Evolutionary conservation across 495 filamentous ascomycete genomes (phyloP).

Genomic region (Neurospora sublineolata): DNA sequence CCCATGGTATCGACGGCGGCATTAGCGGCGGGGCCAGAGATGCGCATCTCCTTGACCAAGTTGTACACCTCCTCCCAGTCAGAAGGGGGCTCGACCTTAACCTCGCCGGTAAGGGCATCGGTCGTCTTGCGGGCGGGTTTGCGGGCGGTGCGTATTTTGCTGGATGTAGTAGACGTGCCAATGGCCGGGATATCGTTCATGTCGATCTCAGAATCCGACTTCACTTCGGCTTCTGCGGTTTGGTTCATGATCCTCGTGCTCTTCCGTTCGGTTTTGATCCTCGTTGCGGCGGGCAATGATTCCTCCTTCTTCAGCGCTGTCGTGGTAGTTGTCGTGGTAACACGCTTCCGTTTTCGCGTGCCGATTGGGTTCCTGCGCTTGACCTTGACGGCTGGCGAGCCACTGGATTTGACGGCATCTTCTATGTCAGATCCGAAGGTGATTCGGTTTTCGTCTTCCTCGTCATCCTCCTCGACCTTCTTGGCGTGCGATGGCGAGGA

Average conservation of each 20-base stretch:
- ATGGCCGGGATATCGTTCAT: constrained; percentile 4
- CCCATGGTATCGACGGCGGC: constrained; percentile 98
- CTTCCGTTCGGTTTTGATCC: constrained; percentile 3
- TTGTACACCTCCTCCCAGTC: constrained; percentile 81
- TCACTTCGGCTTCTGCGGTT: constrained; percentile 5
- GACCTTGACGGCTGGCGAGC: not conserved
- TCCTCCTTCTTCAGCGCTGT: constrained; percentile 1
- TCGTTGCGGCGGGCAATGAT: not conserved
- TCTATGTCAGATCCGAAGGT: constrained; percentile 46
- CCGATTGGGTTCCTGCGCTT: not conserved
- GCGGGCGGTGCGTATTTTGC: constrained; percentile 24
- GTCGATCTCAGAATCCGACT: constrained; percentile 4
- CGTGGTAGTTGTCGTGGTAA: constrained; percentile 16
- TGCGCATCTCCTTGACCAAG: constrained; percentile 67
- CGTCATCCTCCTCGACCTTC: constrained; percentile 18
- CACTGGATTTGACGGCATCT: constrained; percentile 38
- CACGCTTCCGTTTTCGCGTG: constrained; percentile 43
- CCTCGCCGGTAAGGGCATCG: constrained; percentile 40
- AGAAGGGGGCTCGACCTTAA: constrained; percentile 52
- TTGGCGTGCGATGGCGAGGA: not conserved
- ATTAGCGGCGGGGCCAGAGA: constrained; percentile 42
- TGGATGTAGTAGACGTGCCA: not conserved
- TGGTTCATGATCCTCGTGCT: constrained; percentile 5
- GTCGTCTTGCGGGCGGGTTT: constrained; percentile 56
- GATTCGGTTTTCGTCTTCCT: constrained; percentile 7